These are phyloP conservation scores for Lecanicillium sp. DNA, from an alignment of 2,329 filamentous ascomycete genomes.

Conservation along the genomic window DNA sequence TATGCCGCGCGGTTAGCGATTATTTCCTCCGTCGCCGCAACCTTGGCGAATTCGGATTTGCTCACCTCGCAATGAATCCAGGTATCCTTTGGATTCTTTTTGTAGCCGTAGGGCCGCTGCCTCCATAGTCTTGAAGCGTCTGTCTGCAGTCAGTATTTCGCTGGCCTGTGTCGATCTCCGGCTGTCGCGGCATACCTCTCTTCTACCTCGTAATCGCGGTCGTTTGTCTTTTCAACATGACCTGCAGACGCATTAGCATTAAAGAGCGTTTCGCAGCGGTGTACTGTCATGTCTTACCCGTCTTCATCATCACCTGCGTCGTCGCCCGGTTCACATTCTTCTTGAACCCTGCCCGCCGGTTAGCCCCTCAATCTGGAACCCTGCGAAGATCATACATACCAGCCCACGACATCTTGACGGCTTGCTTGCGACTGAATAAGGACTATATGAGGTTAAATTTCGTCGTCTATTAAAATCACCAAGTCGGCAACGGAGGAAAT, in stretches of 20 bases:
- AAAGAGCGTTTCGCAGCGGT: too few species aligned
- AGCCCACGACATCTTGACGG: constrained; percentile 60
- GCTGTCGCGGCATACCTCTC: constrained; percentile 53
- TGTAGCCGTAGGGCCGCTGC: constrained; percentile 84
- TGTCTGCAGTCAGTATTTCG: constrained; percentile 27
- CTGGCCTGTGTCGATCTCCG: constrained; percentile 4
- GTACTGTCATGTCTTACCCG: too few species aligned
- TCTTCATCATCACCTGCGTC: constrained; percentile 99
- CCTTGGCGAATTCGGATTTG: too few species aligned
- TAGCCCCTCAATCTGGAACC: constrained; percentile 23
- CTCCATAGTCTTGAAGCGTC: constrained; percentile 96
- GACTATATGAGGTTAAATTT: too few species aligned
- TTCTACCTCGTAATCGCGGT: constrained; percentile 97
- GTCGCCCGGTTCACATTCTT: constrained; percentile 98
- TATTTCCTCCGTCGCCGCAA: too few species aligned
- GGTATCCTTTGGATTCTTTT: constrained; percentile 96
- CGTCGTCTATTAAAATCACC: too few species aligned
- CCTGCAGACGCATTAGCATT: constrained; percentile 37
- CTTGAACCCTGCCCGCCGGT: constrained; percentile 40
- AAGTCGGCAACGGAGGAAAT: too few species aligned
- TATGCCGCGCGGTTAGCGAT: constrained; percentile 22
- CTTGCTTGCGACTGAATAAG: not conserved
- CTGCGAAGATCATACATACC: constrained; percentile 35
- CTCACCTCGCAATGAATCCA: constrained; percentile 84
- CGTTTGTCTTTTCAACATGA: constrained; percentile 97